These are phyloP conservation scores for Aurantiochytrium sp. DNA, from an alignment of 108 stramenopile species.

Conservation along the genomic window DNA sequence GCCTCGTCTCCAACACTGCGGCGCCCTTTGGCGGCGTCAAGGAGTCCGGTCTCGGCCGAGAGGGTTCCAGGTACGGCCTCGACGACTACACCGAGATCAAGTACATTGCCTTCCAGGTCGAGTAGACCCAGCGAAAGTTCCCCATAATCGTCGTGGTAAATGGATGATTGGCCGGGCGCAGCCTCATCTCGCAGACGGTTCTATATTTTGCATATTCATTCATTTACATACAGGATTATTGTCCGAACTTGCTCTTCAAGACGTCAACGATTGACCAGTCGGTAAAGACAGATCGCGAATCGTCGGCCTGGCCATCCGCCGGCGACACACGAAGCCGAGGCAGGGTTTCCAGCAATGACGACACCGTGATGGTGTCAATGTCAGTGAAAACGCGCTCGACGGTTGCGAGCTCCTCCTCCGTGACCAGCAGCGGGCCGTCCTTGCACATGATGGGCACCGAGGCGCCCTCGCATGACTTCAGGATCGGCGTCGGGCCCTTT, in stretches of 20 bases:
- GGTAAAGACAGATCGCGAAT: background rate
- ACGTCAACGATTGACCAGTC: background rate
- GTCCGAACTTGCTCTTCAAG: no score
- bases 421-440: background rate
- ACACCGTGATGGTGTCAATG: background rate
- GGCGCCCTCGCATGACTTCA: background rate
- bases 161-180: no score
- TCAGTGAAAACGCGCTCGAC: background rate
- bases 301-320: background rate
- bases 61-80: slow-evolving; percentile 79
- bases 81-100: slow-evolving; percentile 89
- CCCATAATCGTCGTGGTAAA: no score
- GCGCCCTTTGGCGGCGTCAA: slow-evolving; percentile 95
- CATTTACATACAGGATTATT: no score
- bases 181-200: no score
- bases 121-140: no score
- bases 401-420: background rate
- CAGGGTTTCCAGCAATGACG: background rate
- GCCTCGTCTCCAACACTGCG: slow-evolving; percentile 64
- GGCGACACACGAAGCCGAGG: background rate
- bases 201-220: no score
- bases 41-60: slow-evolving; percentile 92
- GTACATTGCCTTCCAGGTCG: slow-evolving; percentile 51
- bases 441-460: background rate
- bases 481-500: background rate